Percentiles rank a stretch among this genome's conserved stretches.
These are phyloP conservation scores for Russula brevipes DNA, from an alignment of 768 basidiomycete genomes.

Conservation along the genomic window DNA sequence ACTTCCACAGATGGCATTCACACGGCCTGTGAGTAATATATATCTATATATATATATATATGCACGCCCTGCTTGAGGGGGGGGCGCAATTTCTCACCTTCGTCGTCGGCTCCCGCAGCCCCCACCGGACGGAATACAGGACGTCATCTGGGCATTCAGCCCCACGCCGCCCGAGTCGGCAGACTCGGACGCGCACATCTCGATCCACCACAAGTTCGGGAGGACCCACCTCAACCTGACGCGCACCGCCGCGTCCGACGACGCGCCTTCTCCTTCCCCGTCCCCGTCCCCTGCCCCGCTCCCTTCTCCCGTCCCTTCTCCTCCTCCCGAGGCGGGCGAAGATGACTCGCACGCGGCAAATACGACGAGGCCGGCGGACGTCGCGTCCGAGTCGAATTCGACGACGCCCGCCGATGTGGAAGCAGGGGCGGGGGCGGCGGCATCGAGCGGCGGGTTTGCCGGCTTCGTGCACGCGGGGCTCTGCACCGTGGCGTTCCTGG, in stretches of 20 bases:
- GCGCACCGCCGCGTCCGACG: conserved; percentile 27
- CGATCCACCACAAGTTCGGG: conserved; percentile 44
- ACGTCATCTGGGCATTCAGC: conserved; percentile 59
- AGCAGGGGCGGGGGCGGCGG: too few relatives aligned
- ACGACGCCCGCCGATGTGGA: too few relatives aligned
- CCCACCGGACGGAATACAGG: conserved; percentile 37
- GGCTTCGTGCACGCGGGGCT: conserved; percentile 51
- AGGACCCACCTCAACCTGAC: conserved; percentile 44
- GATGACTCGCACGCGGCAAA: background rate
- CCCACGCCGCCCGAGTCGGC: conserved; percentile 43
- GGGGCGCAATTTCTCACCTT: background rate
- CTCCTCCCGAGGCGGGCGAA: background rate
- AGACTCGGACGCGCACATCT: conserved; percentile 41
- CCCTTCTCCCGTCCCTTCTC: background rate
- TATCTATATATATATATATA: conserved; percentile 27
- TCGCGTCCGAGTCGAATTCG: background rate
- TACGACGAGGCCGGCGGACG: background rate
- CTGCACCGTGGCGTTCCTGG: conserved; percentile 47
- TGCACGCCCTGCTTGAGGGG: conserved; percentile 13
- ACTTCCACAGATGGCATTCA: conserved; percentile 16
- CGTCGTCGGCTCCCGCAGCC: conserved; percentile 33
- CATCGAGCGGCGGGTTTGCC: conserved; percentile 23
- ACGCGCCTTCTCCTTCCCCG: background rate
- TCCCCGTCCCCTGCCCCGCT: background rate
- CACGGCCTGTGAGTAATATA: conserved; percentile 28